phyloP scores from a whole-genome alignment of 2,329 filamentous ascomycete genomes.

The Sclerotinia borealis region DNA sequence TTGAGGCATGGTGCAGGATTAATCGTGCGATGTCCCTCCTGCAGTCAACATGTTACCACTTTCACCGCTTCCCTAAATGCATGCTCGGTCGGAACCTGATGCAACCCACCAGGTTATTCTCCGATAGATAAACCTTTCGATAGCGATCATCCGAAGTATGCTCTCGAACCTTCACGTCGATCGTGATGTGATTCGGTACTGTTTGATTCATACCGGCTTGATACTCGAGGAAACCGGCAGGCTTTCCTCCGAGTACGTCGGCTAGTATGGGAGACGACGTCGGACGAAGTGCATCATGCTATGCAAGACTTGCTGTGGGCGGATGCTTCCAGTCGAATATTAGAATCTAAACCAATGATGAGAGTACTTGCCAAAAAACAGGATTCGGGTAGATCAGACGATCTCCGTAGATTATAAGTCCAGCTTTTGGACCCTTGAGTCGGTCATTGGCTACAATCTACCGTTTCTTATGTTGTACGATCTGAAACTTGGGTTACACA shows the following conservation, averaged over 20 bases:
- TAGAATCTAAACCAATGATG: neutral
- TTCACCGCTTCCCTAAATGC: neutral
- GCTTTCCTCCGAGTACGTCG: neutral
- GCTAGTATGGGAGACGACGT: neutral
- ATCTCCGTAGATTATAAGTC: conserved; percentile 1
- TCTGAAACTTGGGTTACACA: neutral
- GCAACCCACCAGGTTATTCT: neutral
- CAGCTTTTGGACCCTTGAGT: neutral
- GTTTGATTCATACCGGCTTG: neutral
- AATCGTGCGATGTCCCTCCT: neutral
- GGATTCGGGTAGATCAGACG: conserved; percentile 10
- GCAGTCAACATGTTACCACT: neutral
- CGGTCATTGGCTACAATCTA: neutral
- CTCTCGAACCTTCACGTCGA: neutral
- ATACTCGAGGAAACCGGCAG: neutral
- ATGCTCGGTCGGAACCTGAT: neutral
- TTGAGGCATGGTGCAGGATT: neutral
- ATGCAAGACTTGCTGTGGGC: neutral
- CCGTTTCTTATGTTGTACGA: neutral
- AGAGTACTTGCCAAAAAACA: neutral
- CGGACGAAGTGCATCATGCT: neutral
- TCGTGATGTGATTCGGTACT: neutral
- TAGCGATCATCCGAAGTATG: neutral
- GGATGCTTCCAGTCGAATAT: neutral
- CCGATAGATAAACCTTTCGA: neutral